Evolutionary conservation across 176 grass and related monocot species (phyloP).

Genomic region (Oropetium thomaeum): DNA sequence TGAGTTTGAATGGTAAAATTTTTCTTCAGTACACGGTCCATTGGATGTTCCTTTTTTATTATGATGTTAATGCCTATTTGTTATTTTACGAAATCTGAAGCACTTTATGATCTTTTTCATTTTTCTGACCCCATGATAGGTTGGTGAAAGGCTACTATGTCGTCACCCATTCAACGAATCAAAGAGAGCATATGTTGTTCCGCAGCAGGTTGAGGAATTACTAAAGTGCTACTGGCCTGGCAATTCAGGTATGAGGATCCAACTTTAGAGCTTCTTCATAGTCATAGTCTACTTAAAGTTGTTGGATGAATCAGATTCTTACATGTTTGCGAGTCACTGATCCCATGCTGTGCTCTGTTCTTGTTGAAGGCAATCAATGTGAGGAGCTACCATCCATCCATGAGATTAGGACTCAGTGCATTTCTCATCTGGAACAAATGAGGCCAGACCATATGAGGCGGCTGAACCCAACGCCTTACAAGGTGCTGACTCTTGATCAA

Average conservation of each 20-base stretch:
- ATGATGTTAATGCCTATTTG: not conserved
- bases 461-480: conserved; percentile 94
- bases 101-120: not conserved
- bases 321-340: not conserved
- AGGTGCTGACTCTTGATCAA: conserved; percentile 43
- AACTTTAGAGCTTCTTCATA: not conserved
- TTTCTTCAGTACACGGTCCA: too few species aligned
- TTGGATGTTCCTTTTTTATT: not conserved
- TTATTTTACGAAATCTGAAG: conserved; percentile 6
- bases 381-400: conserved; percentile 69
- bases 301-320: not conserved
- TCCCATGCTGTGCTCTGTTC: not conserved
- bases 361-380: conserved; percentile 49
- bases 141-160: conserved; percentile 90
- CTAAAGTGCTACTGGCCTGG: conserved; percentile 90
- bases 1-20: not conserved
- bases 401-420: conserved; percentile 56
- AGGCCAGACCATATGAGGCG: conserved; percentile 86
- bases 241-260: conserved; percentile 58
- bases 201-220: conserved; percentile 82
- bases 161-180: conserved; percentile 94
- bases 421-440: conserved; percentile 65
- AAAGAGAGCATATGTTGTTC: conserved; percentile 91
- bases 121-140: conserved; percentile 39
- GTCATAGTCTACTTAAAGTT: not conserved